Evolutionary conservation across 768 basidiomycete species (phyloP).

Genomic region (Amanita inopinata): DNA sequence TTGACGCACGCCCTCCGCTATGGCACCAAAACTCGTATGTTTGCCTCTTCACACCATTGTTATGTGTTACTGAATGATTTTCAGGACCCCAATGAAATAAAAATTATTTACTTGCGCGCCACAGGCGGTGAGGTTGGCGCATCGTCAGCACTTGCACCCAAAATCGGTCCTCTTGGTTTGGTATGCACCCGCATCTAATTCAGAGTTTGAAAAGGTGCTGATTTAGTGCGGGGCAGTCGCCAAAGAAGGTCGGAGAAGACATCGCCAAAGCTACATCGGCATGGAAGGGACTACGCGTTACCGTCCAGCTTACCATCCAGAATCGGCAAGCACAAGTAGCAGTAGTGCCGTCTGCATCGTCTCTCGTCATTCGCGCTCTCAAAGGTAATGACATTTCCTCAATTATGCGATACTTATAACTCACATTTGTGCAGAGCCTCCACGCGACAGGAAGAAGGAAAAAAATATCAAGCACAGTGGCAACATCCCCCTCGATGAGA

Average conservation of each 20-base stretch:
- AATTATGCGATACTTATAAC: constrained; percentile 4
- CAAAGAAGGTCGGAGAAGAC: constrained; percentile 99
- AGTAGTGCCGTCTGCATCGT: constrained; percentile 95
- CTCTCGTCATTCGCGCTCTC: constrained; percentile 94
- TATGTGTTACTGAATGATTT: constrained; percentile 7
- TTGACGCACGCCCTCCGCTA: constrained; percentile 10
- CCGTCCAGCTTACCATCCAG: constrained; percentile 98
- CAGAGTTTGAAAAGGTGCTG: not conserved
- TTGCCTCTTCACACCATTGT: constrained; percentile 2
- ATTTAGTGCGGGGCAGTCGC: constrained; percentile 54
- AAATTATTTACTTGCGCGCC: constrained; percentile 97
- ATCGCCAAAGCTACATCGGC: constrained; percentile 97
- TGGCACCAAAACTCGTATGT: constrained; percentile 40
- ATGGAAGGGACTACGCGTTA: constrained; percentile 99
- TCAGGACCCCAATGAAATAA: constrained; percentile 95
- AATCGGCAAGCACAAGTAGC: constrained; percentile 98
- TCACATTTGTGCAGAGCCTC: constrained; percentile 60
- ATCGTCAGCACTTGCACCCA: constrained; percentile 95
- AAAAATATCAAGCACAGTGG: constrained; percentile 99
- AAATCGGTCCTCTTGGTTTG: constrained; percentile 99
- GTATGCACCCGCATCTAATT: constrained; percentile 37
- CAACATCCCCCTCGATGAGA: constrained; percentile 89
- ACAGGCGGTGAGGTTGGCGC: constrained; percentile 99
- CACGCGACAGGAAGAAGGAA: constrained; percentile 99
- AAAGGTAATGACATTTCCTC: constrained; percentile 60